Evolutionary conservation across 2,329 filamentous ascomycete species (phyloP).

Genomic region (Lasiodiplodia sp.): DNA sequence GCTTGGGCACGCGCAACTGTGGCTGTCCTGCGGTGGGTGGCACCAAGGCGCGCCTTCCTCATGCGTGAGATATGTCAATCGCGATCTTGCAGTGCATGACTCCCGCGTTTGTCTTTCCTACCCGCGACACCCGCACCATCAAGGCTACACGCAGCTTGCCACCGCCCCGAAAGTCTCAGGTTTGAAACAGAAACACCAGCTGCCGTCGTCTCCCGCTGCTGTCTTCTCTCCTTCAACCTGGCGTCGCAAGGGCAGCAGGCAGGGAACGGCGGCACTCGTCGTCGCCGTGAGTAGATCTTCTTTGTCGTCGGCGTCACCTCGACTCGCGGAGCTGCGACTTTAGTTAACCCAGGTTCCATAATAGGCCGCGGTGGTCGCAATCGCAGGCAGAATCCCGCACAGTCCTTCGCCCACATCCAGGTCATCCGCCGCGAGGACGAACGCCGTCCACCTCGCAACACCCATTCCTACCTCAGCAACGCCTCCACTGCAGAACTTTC

Average conservation of each 20-base stretch:
- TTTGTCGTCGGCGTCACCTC: not conserved
- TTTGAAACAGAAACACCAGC: not conserved
- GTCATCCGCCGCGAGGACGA: constrained; percentile 34
- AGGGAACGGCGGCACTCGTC: constrained; percentile 20
- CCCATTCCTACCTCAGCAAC: not conserved
- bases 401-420: constrained; percentile 37
- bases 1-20: not conserved
- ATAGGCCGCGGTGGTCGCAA: constrained; percentile 26
- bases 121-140: constrained; percentile 10
- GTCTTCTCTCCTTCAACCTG: constrained; percentile 9
- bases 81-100: not conserved
- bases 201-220: not conserved
- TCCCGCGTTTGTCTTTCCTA: constrained; percentile 11
- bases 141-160: not conserved
- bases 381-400: constrained; percentile 31
- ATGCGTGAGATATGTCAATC: not conserved
- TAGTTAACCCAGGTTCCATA: not conserved
- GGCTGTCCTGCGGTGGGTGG: not conserved
- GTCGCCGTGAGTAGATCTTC: constrained; percentile 29
- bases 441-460: constrained; percentile 9
- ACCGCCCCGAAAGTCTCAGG: not conserved
- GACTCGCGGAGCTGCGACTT: not conserved
- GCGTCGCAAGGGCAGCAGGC: constrained; percentile 9
- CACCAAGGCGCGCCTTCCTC: not conserved
- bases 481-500: not conserved